These are phyloP conservation scores for Proliferodiscus dingleyae DNA, from an alignment of 2,329 filamentous ascomycete genomes.

Conservation along the genomic window DNA sequence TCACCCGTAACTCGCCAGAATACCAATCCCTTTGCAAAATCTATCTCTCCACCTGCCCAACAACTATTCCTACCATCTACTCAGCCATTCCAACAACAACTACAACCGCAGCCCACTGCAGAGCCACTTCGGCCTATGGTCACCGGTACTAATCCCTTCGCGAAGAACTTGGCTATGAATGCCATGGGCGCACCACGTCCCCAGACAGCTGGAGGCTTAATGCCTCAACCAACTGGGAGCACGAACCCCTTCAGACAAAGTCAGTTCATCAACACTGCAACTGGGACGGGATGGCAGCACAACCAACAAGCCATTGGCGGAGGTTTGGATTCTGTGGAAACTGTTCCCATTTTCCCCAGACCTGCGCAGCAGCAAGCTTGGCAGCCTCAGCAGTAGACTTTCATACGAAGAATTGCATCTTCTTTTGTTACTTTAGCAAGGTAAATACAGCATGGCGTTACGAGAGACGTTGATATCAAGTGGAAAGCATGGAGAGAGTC, in stretches of 20 bases:
- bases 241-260: conserved; percentile 95
- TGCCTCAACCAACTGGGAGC: conserved; percentile 75
- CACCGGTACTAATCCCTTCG: conserved; percentile 71
- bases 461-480: conserved; percentile 15
- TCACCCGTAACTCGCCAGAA: conserved; percentile 54
- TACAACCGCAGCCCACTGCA: conserved; percentile 41
- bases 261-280: conserved; percentile 82
- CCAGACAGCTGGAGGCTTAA: conserved; percentile 43
- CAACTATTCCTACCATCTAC: conserved; percentile 32
- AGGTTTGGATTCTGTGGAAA: conserved; percentile 71
- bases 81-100: conserved; percentile 32
- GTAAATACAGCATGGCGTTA: conserved; percentile 31
- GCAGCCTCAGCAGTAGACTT: conserved; percentile 40
- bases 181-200: conserved; percentile 15
- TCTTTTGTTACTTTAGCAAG: no score
- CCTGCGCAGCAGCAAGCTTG: conserved; percentile 61
- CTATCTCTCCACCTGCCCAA: conserved; percentile 34
- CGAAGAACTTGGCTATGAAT: conserved; percentile 40
- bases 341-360: conserved; percentile 80
- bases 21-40: conserved; percentile 84
- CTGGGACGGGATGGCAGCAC: conserved; percentile 84
- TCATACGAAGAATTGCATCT: no score
- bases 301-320: conserved; percentile 75
- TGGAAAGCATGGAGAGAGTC: conserved; percentile 5
- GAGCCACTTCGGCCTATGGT: conserved; percentile 48